Evolutionary conservation across 495 filamentous ascomycete genomes (phyloP).

Genomic region (Aspergillus heteromorphus): DNA sequence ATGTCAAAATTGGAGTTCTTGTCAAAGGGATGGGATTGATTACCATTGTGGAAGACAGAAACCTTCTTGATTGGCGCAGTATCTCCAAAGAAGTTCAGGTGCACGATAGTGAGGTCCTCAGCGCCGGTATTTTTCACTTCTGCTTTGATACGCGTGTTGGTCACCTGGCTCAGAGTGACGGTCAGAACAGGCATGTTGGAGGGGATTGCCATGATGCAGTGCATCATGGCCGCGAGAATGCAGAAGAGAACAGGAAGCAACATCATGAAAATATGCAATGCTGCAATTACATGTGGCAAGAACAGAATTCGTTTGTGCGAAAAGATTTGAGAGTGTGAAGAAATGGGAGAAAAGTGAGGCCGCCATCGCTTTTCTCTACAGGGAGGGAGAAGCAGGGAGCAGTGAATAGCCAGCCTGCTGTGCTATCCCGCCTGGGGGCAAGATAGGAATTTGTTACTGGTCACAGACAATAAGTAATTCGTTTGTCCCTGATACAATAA

Average conservation of each 20-base stretch:
- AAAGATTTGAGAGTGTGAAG: too few relatives aligned
- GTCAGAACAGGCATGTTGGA: conserved; percentile 44
- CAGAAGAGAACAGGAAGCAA: conserved; percentile 10
- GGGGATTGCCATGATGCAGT: conserved; percentile 33
- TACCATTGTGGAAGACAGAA: conserved; percentile 47
- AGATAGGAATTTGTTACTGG: too few relatives aligned
- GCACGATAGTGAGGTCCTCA: conserved; percentile 52
- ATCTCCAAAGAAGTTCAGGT: conserved; percentile 59
- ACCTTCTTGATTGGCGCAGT: conserved; percentile 56
- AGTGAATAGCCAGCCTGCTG: too few relatives aligned
- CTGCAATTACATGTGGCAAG: too few relatives aligned
- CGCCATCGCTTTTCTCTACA: too few relatives aligned
- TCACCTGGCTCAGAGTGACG: conserved; percentile 48
- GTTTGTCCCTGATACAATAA: too few relatives aligned
- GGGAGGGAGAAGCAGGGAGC: too few relatives aligned
- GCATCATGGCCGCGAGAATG: conserved; percentile 39
- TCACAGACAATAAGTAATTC: too few relatives aligned
- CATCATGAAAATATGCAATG: conserved; percentile 12
- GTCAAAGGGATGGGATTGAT: conserved; percentile 12
- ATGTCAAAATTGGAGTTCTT: background rate
- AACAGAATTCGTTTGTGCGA: too few relatives aligned
- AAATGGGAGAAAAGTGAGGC: too few relatives aligned
- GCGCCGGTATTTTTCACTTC: conserved; percentile 55
- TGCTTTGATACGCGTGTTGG: conserved; percentile 55
- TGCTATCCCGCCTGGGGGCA: too few relatives aligned